phyloP scores from a whole-genome alignment of 345 rosid genomes.

The Eucalyptus polyanthemos region DNA sequence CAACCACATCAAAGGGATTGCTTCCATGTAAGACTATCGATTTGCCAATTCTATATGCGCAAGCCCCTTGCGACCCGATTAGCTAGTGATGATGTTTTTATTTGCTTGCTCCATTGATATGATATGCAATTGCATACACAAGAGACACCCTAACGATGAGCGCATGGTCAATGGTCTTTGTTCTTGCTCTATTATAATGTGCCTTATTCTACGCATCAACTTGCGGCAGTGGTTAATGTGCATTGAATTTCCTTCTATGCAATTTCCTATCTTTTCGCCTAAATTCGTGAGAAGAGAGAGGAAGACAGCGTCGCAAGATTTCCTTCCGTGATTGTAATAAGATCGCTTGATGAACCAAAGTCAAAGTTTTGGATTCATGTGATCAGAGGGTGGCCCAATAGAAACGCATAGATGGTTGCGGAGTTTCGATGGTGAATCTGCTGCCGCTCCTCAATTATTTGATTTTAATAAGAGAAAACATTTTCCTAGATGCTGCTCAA shows the following conservation, averaged over 20 bases:
- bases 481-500: not conserved
- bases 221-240: not conserved
- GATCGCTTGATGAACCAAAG: not conserved
- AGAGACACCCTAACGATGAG: not conserved
- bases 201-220: not conserved
- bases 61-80: not conserved
- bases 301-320: not conserved
- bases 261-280: not conserved
- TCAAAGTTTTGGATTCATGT: not conserved
- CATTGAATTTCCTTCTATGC: not conserved
- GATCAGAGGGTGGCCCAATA: not conserved
- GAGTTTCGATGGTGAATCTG: not conserved
- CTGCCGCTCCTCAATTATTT: not conserved
- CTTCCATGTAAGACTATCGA: not conserved
- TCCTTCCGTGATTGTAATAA: not conserved
- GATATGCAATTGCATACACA: not conserved
- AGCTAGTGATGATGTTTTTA: not conserved
- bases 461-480: not conserved
- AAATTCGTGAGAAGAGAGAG: not conserved
- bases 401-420: not conserved
- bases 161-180: not conserved
- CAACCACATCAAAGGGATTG: not conserved
- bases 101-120: not conserved
- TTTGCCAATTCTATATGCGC: not conserved
- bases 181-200: not conserved